A percentile compares a stretch with the other conserved stretches of the same genome.
Evolutionary conservation across 768 basidiomycete genomes (phyloP).

Genomic region (Lactarius evosmus): DNA sequence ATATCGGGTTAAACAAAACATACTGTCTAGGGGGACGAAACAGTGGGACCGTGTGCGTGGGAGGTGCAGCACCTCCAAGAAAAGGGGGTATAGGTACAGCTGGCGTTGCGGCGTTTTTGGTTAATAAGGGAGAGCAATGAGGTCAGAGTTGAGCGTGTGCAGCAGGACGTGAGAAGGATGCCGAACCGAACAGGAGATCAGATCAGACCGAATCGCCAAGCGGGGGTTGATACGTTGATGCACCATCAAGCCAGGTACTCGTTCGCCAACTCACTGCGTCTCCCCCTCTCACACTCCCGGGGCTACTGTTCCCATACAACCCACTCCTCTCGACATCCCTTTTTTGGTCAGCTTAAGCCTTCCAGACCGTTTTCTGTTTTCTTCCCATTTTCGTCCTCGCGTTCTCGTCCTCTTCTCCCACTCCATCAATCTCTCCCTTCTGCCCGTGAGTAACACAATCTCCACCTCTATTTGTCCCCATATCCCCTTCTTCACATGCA

Average conservation of each 20-base stretch:
- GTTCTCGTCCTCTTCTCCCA: neutral
- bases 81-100: neutral
- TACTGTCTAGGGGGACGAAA: neutral
- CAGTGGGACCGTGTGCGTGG: conserved; percentile 1
- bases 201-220: neutral
- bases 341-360: neutral
- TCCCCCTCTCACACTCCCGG: neutral
- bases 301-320: neutral
- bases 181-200: neutral
- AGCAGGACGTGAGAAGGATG: neutral
- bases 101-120: neutral
- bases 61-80: neutral
- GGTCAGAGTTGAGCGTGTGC: neutral
- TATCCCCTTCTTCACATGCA: neutral
- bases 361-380: neutral
- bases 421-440: neutral
- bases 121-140: neutral
- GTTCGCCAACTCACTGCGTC: neutral
- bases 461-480: neutral
- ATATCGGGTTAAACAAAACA: neutral
- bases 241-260: neutral
- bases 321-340: neutral
- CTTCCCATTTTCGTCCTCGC: neutral
- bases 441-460: neutral
- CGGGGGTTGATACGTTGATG: neutral